Percentiles rank a stretch among this genome's conserved stretches.
phyloP scores from a whole-genome alignment of 208 protist species.

The Acanthamoeba castellanii region DNA sequence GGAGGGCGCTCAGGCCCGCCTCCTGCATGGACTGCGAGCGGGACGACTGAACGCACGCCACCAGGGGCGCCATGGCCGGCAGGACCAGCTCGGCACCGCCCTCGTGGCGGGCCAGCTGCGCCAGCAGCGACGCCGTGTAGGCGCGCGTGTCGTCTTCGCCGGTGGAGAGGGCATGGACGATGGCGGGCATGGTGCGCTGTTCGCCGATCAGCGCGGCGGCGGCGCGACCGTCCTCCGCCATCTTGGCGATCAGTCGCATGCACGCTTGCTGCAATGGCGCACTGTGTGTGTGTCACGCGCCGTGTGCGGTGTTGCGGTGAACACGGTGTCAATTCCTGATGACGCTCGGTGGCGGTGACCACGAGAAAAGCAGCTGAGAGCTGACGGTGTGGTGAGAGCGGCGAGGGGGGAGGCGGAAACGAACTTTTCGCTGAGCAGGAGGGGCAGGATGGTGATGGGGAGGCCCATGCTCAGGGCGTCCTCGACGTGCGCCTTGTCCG shows the following conservation, averaged over 20 bases:
- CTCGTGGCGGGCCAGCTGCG: background rate
- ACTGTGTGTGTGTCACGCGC: too few species aligned
- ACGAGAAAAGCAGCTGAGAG: too few species aligned
- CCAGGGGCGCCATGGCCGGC: constrained; percentile 22
- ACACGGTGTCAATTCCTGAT: too few species aligned
- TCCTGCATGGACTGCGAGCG: constrained; percentile 33
- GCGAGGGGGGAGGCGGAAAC: background rate
- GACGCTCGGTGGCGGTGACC: too few species aligned
- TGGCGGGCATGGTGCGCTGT: background rate
- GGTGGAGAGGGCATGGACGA: background rate
- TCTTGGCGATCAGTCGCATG: constrained; percentile 17
- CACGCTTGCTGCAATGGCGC: constrained; percentile 16
- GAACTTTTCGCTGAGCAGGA: background rate
- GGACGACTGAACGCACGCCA: constrained; percentile 25
- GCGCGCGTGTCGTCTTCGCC: constrained; percentile 10
- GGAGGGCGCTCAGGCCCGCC: constrained; percentile 5
- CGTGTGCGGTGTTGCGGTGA: too few species aligned
- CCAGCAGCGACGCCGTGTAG: constrained; percentile 5
- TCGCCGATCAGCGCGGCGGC: background rate
- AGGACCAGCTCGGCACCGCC: background rate
- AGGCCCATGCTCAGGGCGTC: constrained; percentile 2
- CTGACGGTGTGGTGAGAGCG: background rate
- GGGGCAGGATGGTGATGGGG: background rate
- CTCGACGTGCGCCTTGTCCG: background rate
- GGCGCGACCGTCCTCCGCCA: background rate